Conservation (phyloP, 208 protist species). For the Crithidia thermophila region DNA sequence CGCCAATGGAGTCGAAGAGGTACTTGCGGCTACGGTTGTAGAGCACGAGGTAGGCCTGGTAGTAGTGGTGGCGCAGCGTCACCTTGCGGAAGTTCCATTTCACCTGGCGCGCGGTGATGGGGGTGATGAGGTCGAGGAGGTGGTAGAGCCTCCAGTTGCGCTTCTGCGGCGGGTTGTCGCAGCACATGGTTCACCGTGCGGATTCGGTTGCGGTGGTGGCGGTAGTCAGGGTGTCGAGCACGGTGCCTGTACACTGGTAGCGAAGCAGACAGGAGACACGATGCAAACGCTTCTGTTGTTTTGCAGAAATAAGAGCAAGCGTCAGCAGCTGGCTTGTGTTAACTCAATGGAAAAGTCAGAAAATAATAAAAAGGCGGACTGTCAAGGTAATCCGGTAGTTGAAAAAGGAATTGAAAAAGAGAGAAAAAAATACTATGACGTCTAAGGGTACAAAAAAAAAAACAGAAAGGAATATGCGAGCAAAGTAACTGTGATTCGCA, state of each 20-base stretch:
- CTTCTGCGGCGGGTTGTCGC: conserved; percentile 38
- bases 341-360: conserved; percentile 1
- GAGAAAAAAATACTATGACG: neutral
- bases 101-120: conserved; percentile 74
- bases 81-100: conserved; percentile 89
- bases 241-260: neutral
- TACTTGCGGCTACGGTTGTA: conserved; percentile 79
- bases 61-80: conserved; percentile 87
- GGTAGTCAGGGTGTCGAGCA: too few relatives aligned
- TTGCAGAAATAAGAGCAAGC: neutral
- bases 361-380: conserved; percentile 4
- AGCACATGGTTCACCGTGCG: conserved; percentile 25
- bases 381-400: neutral
- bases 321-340: neutral
- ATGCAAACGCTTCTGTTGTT: neutral
- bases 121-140: conserved; percentile 74
- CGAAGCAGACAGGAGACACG: conserved; percentile 4
- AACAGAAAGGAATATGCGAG: neutral
- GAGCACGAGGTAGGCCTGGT: conserved; percentile 84
- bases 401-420: neutral
- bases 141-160: conserved; percentile 87
- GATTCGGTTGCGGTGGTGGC: too few relatives aligned
- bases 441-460: neutral
- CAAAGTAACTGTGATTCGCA: neutral
- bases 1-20: conserved; percentile 82